Conservation (phyloP, 2,329 filamentous ascomycete species). For the Fusarium veterinarium region DNA sequence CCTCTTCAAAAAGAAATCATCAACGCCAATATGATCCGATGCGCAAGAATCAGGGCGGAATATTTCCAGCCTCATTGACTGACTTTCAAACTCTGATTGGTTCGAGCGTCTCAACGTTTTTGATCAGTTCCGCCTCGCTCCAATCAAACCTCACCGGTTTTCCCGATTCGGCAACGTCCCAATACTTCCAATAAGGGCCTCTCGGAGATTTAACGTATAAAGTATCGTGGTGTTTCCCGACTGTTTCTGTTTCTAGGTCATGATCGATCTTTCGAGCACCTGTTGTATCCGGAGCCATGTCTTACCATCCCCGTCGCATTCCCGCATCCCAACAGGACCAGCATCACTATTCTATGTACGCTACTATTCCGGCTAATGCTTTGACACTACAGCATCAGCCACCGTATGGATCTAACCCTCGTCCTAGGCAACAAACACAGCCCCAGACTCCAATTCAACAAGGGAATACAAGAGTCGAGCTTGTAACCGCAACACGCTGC, state of each 20-base stretch:
- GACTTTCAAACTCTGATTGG: neutral
- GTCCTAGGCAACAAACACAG: neutral
- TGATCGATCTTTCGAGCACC: accelerated
- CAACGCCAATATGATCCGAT: neutral
- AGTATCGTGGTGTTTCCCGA: neutral
- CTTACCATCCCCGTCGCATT: neutral
- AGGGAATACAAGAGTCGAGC: accelerated
- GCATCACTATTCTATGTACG: neutral
- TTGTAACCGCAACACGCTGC: neutral
- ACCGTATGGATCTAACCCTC: neutral
- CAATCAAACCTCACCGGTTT: neutral
- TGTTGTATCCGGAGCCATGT: neutral
- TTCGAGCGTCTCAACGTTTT: accelerated
- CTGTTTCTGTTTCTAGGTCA: neutral
- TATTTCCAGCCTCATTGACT: neutral
- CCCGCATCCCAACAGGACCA: accelerated
- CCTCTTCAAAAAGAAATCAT: neutral
- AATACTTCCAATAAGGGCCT: accelerated
- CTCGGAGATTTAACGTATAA: too few relatives aligned
- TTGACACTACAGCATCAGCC: neutral
- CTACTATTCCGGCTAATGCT: neutral
- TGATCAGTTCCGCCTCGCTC: neutral
- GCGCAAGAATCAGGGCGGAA: neutral
- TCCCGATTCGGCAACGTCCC: neutral
- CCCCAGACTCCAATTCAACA: accelerated